Evolutionary conservation across 495 filamentous ascomycete genomes (phyloP), one percentile per base, ranked within the genome.

Genomic region (Penicillium psychrofluorescens): DNA sequence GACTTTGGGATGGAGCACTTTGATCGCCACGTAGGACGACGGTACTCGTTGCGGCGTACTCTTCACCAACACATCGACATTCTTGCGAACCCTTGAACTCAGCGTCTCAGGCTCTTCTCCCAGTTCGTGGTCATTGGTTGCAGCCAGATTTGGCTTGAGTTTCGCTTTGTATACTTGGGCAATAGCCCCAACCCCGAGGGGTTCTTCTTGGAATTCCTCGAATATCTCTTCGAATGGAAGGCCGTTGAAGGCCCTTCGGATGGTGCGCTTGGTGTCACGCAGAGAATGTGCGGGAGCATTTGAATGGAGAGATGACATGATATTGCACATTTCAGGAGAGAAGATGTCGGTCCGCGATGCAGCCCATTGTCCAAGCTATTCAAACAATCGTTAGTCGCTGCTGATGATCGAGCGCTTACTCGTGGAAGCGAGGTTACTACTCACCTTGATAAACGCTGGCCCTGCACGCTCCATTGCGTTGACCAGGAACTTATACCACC

Each of bases 151-250:
- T 2, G 85, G 80, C 50, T 90, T 95, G 28, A 99, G 64, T 59
- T 87, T 96, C 2, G 94, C 94, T 58, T 85, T 94, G 71, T 99
- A 99, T 9, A 96, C 94, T 62, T 99, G 94, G 11, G 94, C 94
- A 57, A 99, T 96, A 11, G 94, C 92, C 15, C 94, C 94, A 4
- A 96, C 91, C 10, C 94, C 94, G 2, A 99, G 67, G 0, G 94
- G 92, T 42, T 79, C 79, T 61, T 94, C 87, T 15, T 95, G 74
- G 54, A 99, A 99, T 58, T 97, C 94, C 27, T 95, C 90, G 51
- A 99, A 99, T 27, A 99, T 97, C 5, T 95, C 86, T 15, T 88
- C 81, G 41, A 97, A 95, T 2, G 65, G 61, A 31, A 84, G 67
- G 2, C 85, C 86, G 44, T 81, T 77, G 55, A 99, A 99, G 1